A percentile compares a stretch with the other conserved stretches of the same genome.
Evolutionary conservation across 495 filamentous ascomycete genomes (phyloP).

Genomic region (Thozetella sp.): DNA sequence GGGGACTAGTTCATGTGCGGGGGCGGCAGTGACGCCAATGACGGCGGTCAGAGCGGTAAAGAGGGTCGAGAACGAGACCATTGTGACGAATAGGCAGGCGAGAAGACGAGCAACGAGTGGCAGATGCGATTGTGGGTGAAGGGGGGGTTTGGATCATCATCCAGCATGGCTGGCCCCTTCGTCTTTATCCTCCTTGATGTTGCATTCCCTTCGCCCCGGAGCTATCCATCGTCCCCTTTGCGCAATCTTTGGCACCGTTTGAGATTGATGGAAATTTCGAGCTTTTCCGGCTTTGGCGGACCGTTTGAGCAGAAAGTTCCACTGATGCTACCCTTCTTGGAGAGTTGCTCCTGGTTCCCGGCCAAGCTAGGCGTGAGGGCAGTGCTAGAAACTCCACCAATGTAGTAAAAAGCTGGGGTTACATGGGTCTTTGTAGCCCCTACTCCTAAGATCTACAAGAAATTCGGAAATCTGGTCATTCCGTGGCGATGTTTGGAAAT

Average conservation of each 20-base stretch:
- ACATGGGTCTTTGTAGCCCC: conserved; percentile 1
- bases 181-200: background rate
- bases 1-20: conserved; percentile 22
- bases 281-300: background rate
- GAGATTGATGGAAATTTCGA: conserved; percentile 2
- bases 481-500: too few species aligned
- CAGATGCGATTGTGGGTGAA: background rate
- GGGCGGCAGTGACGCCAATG: conserved; percentile 10
- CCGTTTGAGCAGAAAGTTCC: background rate
- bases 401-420: background rate
- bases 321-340: background rate
- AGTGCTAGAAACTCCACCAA: background rate
- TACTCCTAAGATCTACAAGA: too few species aligned
- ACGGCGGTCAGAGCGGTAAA: conserved; percentile 6
- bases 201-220: background rate
- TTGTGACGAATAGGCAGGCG: conserved; percentile 4
- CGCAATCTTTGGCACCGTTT: background rate
- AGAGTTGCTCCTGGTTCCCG: background rate
- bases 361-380: background rate
- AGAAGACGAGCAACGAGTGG: background rate
- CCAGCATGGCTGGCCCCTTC: too few species aligned
- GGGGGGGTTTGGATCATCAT: too few species aligned
- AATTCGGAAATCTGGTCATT: too few species aligned
- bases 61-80: conserved; percentile 19
- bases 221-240: background rate